phyloP scores from a whole-genome alignment of 2,329 filamentous ascomycete species.

The Trichoderma endophyticum region DNA sequence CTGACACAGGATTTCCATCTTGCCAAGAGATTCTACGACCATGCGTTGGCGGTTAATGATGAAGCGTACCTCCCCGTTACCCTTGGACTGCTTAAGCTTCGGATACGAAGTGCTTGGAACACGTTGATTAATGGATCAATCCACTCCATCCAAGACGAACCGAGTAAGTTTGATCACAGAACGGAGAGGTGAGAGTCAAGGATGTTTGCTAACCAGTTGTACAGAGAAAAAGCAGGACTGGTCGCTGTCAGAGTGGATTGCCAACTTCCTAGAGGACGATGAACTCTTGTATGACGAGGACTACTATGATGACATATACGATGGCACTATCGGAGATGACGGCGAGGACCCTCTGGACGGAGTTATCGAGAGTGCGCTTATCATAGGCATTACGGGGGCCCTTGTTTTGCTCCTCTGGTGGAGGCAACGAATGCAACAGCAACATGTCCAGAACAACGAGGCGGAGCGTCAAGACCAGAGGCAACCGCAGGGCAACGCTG shows the following conservation, averaged over 20 bases:
- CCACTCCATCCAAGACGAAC: conserved; percentile 88
- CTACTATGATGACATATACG: conserved; percentile 52
- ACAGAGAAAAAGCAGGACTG: conserved; percentile 68
- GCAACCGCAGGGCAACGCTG: conserved; percentile 27
- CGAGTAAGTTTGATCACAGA: conserved; percentile 55
- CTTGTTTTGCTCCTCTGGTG: conserved; percentile 80
- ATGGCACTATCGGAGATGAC: conserved; percentile 54
- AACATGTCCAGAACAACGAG: conserved; percentile 39
- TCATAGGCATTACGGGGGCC: conserved; percentile 71
- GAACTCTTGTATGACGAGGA: conserved; percentile 62
- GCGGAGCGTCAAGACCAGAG: conserved; percentile 33
- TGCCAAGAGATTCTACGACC: conserved; percentile 93
- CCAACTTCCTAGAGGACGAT: conserved; percentile 75
- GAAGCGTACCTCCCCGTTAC: conserved; percentile 94
- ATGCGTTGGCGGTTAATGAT: conserved; percentile 83
- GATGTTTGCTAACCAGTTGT: neutral
- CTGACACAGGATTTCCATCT: conserved; percentile 95
- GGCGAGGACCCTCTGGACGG: conserved; percentile 69
- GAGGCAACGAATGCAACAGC: conserved; percentile 66
- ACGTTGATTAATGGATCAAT: conserved; percentile 84
- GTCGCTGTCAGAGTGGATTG: conserved; percentile 81
- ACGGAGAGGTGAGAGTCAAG: neutral
- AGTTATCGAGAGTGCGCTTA: conserved; percentile 78
- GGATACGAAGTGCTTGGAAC: conserved; percentile 89
- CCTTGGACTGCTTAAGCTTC: conserved; percentile 79